A percentile compares a stretch with the other conserved stretches of the same genome.
Conservation (phyloP, 1,284 basidiomycete species). For the Cerioporus squamosus region DNA sequence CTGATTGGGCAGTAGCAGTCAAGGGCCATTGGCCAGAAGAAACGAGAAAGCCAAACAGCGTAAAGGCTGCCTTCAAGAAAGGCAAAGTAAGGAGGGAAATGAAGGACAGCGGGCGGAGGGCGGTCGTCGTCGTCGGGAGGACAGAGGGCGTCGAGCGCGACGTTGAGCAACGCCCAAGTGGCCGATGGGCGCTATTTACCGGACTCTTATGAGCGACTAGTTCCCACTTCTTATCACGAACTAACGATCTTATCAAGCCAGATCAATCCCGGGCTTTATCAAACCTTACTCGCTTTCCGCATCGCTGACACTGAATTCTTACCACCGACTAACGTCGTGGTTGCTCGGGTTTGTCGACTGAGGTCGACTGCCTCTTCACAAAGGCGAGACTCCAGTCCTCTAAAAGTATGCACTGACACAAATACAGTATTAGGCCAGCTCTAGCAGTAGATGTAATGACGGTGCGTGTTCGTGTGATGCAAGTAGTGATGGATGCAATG, state of each 20-base stretch:
- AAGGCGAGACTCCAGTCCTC: too few species aligned
- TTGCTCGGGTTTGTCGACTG: too few species aligned
- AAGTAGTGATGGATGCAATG: conserved; percentile 12
- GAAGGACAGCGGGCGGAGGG: conserved; percentile 30
- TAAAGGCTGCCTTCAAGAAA: conserved; percentile 25
- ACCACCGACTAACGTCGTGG: not conserved
- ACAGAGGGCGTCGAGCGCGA: conserved; percentile 16
- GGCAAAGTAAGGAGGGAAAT: conserved; percentile 26
- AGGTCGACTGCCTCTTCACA: too few species aligned
- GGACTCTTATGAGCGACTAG: not conserved
- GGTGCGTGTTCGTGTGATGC: conserved; percentile 22
- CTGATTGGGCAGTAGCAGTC: conserved; percentile 52
- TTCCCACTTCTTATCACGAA: not conserved
- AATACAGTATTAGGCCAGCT: conserved; percentile 25
- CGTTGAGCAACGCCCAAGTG: conserved; percentile 10
- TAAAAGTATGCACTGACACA: conserved; percentile 1
- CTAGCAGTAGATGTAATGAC: conserved; percentile 22
- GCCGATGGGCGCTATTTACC: conserved; percentile 4
- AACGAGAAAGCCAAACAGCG: conserved; percentile 20
- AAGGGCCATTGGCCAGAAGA: conserved; percentile 37
- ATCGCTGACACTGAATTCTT: not conserved
- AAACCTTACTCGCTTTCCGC: not conserved
- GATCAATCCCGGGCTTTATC: not conserved
- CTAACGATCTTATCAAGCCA: not conserved
- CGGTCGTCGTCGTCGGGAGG: conserved; percentile 22